A percentile compares a stretch with the other conserved stretches of the same genome.
Conservation (phyloP, 106 monocot species). For the Ottelia alismoides region DNA sequence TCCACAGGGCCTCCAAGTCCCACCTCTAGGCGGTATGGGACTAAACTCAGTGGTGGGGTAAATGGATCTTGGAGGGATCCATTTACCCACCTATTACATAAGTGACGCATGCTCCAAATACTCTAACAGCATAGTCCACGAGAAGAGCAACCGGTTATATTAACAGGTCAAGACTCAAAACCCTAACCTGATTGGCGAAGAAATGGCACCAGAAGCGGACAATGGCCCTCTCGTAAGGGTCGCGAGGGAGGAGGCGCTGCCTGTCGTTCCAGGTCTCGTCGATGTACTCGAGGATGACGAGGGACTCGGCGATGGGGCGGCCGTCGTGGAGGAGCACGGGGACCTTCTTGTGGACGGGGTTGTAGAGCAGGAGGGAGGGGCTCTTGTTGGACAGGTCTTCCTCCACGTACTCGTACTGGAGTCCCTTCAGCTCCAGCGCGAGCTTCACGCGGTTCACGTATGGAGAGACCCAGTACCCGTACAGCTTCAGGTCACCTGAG, state of each 20-base stretch:
- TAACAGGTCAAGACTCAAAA: too few relatives aligned
- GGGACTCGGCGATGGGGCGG: constrained; percentile 8
- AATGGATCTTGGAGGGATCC: too few relatives aligned
- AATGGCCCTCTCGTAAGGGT: too few relatives aligned
- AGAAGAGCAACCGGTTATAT: background rate
- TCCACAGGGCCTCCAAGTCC: too few relatives aligned
- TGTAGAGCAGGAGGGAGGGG: constrained; percentile 1
- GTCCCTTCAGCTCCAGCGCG: constrained; percentile 4
- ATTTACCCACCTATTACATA: too few relatives aligned
- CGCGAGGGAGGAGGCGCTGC: background rate
- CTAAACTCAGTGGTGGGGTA: too few relatives aligned
- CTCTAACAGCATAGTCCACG: background rate
- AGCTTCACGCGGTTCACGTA: constrained; percentile 3
- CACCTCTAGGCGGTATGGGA: too few relatives aligned
- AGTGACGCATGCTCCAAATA: too few relatives aligned
- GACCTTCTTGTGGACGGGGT: constrained; percentile 8
- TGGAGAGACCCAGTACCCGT: background rate
- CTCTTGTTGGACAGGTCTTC: too few relatives aligned
- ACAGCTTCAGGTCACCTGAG: too few relatives aligned
- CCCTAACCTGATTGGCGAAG: constrained; percentile 3
- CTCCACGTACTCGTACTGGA: constrained; percentile 5
- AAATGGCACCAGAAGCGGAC: constrained; percentile 7
- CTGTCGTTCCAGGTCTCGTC: constrained; percentile 9
- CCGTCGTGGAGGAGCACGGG: too few relatives aligned
- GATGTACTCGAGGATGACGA: constrained; percentile 7